phyloP scores from a whole-genome alignment of 257 asterid genomes.

The Schizonepeta tenuifolia region DNA sequence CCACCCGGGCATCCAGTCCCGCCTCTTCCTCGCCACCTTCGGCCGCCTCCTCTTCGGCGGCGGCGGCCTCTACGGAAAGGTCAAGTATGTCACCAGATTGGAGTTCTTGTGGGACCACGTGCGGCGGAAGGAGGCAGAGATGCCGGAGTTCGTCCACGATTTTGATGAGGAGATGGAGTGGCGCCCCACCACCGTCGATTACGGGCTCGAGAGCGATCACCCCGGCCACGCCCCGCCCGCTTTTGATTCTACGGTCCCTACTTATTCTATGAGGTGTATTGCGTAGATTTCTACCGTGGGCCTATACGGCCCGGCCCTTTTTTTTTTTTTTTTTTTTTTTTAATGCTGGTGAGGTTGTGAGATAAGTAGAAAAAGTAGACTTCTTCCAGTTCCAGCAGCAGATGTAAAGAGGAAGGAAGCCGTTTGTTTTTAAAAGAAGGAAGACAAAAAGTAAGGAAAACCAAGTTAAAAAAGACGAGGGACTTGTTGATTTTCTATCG shows the following conservation, averaged over 20 bases:
- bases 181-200: constrained; percentile 50
- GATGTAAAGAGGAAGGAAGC: no score
- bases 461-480: no score
- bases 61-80: constrained; percentile 52
- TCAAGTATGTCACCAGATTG: constrained; percentile 64
- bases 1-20: constrained; percentile 79
- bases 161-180: constrained; percentile 68
- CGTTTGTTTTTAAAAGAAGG: no score
- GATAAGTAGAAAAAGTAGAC: background rate
- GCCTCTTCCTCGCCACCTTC: constrained; percentile 75
- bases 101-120: constrained; percentile 70
- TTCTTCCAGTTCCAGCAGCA: no score
- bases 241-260: constrained; percentile 49
- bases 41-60: constrained; percentile 66
- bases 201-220: constrained; percentile 84
- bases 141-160: constrained; percentile 82
- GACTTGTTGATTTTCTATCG: no score
- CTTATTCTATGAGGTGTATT: constrained; percentile 81
- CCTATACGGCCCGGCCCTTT: no score
- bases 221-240: constrained; percentile 42
- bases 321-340: background rate
- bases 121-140: constrained; percentile 58
- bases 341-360: background rate
- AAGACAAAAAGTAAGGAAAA: no score
- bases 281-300: constrained; percentile 41